phyloP scores from a whole-genome alignment of 306 rosid genomes.

The Chamaecrista fasciculata region DNA sequence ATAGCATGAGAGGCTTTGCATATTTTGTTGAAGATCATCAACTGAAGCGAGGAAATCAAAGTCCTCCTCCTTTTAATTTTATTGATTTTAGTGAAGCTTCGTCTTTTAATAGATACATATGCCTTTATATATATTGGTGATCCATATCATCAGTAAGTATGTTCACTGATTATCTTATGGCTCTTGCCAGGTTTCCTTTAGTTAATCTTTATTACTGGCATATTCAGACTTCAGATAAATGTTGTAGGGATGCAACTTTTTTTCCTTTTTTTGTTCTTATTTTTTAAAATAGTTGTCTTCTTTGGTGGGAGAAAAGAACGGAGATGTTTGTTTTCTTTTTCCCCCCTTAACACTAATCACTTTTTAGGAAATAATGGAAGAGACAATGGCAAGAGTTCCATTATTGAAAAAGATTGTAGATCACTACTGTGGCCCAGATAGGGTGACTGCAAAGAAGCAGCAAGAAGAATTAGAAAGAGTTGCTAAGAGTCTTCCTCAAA shows the following conservation, averaged over 20 bases:
- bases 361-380: conserved; percentile 72
- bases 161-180: conserved; percentile 14
- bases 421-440: conserved; percentile 81
- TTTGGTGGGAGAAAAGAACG: neutral
- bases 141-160: neutral
- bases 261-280: too few species aligned
- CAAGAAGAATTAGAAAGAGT: conserved; percentile 78
- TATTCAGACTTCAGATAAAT: conserved; percentile 19
- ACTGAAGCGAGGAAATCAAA: neutral
- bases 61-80: neutral
- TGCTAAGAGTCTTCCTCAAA: conserved; percentile 73
- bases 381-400: conserved; percentile 75
- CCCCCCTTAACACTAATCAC: conserved; percentile 26
- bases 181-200: conserved; percentile 14
- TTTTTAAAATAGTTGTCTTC: conserved; percentile 6
- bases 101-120: neutral
- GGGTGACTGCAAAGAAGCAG: conserved; percentile 86
- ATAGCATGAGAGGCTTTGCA: neutral
- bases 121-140: neutral
- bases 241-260: neutral
- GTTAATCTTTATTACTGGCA: conserved; percentile 3
- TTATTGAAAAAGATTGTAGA: conserved; percentile 82
- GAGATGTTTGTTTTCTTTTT: conserved; percentile 1
- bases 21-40: neutral
- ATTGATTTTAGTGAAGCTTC: neutral